Evolutionary conservation across 805 yeast species (phyloP).

Genomic region (Nakazawaea holstii): DNA sequence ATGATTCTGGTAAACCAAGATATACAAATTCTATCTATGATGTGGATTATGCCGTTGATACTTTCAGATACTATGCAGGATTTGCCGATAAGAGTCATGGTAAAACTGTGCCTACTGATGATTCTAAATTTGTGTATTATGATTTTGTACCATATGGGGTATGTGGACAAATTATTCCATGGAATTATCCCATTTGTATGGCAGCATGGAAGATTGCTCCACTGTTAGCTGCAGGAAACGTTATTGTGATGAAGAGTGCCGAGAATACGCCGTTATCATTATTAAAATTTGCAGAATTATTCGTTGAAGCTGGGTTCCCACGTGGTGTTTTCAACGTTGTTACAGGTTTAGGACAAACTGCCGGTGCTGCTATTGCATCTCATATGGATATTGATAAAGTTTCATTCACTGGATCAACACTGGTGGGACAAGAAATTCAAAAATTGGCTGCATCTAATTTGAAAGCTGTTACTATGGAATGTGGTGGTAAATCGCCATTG

Average conservation of each 20-base stretch:
- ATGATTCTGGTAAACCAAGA: slow-evolving; percentile 56
- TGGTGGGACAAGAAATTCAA: slow-evolving; percentile 67
- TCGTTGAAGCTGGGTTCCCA: slow-evolving; percentile 67
- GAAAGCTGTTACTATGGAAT: slow-evolving; percentile 55
- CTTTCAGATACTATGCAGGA: slow-evolving; percentile 65
- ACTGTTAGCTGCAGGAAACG: slow-evolving; percentile 70
- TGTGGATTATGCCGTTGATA: slow-evolving; percentile 49
- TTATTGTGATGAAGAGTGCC: slow-evolving; percentile 67
- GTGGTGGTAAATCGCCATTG: slow-evolving; percentile 57
- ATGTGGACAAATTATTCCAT: slow-evolving; percentile 77
- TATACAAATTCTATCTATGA: slow-evolving; percentile 51
- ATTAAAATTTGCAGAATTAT: slow-evolving; percentile 54
- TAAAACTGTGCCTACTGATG: slow-evolving; percentile 53
- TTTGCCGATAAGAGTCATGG: slow-evolving; percentile 71
- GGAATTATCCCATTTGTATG: slow-evolving; percentile 82
- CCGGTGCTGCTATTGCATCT: slow-evolving; percentile 61
- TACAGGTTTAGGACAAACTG: slow-evolving; percentile 65
- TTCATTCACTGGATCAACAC: slow-evolving; percentile 80
- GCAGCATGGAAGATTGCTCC: slow-evolving; percentile 76
- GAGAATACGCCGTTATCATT: slow-evolving; percentile 75
- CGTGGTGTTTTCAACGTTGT: slow-evolving; percentile 71
- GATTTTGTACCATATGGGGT: slow-evolving; percentile 39
- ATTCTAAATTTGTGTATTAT: slow-evolving; percentile 50
- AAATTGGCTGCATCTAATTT: slow-evolving; percentile 55
- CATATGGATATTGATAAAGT: slow-evolving; percentile 66